These are phyloP conservation scores for Amanita polypyramis DNA, from an alignment of 768 basidiomycete species.

Conservation along the genomic window DNA sequence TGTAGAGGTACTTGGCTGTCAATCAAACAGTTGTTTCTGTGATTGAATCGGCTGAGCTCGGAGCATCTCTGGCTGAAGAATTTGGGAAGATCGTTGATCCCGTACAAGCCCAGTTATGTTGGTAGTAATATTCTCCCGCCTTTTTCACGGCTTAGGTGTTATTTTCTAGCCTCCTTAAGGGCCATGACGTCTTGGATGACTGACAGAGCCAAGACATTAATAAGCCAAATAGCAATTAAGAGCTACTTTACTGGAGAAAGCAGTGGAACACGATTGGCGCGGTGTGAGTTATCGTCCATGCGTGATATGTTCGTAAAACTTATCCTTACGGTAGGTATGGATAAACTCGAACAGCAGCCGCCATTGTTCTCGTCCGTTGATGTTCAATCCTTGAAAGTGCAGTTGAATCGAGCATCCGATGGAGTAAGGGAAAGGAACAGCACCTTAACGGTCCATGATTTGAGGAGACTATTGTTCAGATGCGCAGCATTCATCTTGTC, in stretches of 20 bases:
- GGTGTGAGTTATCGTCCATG: constrained; percentile 33
- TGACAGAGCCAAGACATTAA: constrained; percentile 73
- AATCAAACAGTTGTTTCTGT: constrained; percentile 52
- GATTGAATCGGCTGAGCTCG: constrained; percentile 78
- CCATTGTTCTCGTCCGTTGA: constrained; percentile 54
- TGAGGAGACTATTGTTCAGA: constrained; percentile 79
- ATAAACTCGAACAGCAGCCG: constrained; percentile 50
- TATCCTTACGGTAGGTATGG: constrained; percentile 29
- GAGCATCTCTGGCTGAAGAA: constrained; percentile 81
- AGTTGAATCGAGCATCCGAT: constrained; percentile 54
- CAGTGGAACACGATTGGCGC: constrained; percentile 67
- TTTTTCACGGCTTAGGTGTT: not conserved
- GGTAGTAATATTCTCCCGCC: constrained; percentile 12
- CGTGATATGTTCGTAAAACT: constrained; percentile 13
- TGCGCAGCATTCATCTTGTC: constrained; percentile 78
- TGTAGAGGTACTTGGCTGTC: constrained; percentile 79
- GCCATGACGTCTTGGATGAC: constrained; percentile 44
- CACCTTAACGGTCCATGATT: constrained; percentile 67
- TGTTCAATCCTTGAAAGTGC: constrained; percentile 52
- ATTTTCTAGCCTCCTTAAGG: not conserved
- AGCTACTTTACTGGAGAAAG: constrained; percentile 86
- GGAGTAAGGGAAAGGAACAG: constrained; percentile 67
- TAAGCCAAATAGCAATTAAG: constrained; percentile 83
- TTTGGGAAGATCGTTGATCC: constrained; percentile 77
- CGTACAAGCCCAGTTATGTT: constrained; percentile 67